Conservation (phyloP, 75 land plant species). For the Ceratopteris richardii region DNA sequence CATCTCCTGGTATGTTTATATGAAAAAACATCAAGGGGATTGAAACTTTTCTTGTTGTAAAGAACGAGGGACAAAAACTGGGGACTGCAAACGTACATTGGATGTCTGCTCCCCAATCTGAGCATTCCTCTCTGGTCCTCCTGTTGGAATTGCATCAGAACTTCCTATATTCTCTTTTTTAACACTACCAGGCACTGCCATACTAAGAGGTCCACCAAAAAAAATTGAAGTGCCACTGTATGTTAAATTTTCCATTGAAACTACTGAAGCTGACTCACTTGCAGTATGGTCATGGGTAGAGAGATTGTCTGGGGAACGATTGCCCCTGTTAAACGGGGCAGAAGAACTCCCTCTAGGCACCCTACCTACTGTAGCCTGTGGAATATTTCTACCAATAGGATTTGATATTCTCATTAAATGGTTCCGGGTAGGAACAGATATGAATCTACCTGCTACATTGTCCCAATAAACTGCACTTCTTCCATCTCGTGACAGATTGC, state of each 20-base stretch:
- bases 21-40: no score
- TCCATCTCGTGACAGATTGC: conserved; percentile 32
- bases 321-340: not conserved
- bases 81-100: conserved; percentile 34
- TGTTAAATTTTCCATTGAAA: conserved; percentile 36
- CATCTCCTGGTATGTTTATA: no score
- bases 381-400: conserved; percentile 15
- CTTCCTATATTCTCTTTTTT: conserved; percentile 16
- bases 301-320: conserved; percentile 10
- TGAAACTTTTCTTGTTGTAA: not conserved
- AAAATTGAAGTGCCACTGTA: conserved; percentile 69
- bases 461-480: conserved; percentile 61
- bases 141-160: conserved; percentile 7
- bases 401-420: conserved; percentile 16
- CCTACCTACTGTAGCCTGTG: conserved; percentile 17
- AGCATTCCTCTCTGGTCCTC: conserved; percentile 3
- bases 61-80: conserved; percentile 37
- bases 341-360: not conserved
- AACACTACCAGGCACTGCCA: conserved; percentile 21
- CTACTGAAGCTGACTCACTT: conserved; percentile 6
- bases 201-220: conserved; percentile 68
- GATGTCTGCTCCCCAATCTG: conserved; percentile 22
- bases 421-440: conserved; percentile 33
- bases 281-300: conserved; percentile 10
- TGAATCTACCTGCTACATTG: conserved; percentile 51